A percentile compares a stretch with the other conserved stretches of the same genome.
phyloP scores from a whole-genome alignment of 2,329 filamentous ascomycete genomes.

The Diaporthe ampelina region DNA sequence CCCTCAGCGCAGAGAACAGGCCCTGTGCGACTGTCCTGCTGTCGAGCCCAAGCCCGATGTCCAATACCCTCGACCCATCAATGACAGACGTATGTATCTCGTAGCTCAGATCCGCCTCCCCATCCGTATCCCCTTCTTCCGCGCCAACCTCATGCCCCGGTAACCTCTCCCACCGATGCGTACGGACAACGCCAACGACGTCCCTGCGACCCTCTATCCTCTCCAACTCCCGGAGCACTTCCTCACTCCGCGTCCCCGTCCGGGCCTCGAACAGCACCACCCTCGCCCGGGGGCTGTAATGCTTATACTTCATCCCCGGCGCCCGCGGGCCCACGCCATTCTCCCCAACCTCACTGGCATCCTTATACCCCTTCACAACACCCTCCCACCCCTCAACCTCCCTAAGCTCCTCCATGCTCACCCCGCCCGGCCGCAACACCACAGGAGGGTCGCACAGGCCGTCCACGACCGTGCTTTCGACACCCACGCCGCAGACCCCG shows the following conservation, averaged over 20 bases:
- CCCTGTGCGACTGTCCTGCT: conserved; percentile 84
- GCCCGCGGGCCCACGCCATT: conserved; percentile 75
- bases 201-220: conserved; percentile 44
- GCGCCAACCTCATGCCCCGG: conserved; percentile 54
- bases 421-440: conserved; percentile 87
- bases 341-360: conserved; percentile 74
- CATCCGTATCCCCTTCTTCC: conserved; percentile 46
- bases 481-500: conserved; percentile 86
- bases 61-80: conserved; percentile 65
- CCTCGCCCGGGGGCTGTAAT: conserved; percentile 91
- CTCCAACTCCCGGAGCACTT: conserved; percentile 53
- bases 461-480: conserved; percentile 97
- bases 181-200: conserved; percentile 68
- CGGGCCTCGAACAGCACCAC: conserved; percentile 84
- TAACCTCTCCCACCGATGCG: conserved; percentile 64
- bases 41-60: conserved; percentile 80
- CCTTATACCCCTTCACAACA: conserved; percentile 83
- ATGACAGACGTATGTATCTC: conserved; percentile 53
- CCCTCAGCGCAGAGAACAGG: conserved; percentile 87
- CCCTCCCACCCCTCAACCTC: conserved; percentile 84
- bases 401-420: conserved; percentile 85
- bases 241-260: conserved; percentile 52
- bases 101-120: conserved; percentile 51
- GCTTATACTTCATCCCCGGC: conserved; percentile 99
- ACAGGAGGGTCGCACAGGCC: conserved; percentile 84